Conservation (phyloP, 2,329 filamentous ascomycete species). For the Pseudogymnoascus sp. region DNA sequence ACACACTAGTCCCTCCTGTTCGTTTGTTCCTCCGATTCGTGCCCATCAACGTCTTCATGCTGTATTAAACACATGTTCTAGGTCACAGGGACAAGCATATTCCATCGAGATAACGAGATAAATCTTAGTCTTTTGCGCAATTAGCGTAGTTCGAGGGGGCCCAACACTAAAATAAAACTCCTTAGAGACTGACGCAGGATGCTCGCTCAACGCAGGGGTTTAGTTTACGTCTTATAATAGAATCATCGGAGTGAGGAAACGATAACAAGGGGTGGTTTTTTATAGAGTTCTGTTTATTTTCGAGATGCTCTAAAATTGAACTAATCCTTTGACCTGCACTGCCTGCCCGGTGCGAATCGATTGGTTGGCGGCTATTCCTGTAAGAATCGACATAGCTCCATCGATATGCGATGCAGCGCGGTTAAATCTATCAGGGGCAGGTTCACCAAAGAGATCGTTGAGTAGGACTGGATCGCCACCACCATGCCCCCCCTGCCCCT, state of each 20-base stretch:
- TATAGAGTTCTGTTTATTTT: neutral
- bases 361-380: conserved; percentile 50
- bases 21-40: neutral
- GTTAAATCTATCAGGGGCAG: conserved; percentile 42
- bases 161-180: too few relatives aligned
- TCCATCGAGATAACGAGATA: neutral
- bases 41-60: neutral
- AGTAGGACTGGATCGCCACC: conserved; percentile 50
- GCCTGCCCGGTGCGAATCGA: conserved; percentile 49
- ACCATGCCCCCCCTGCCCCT: conserved; percentile 48
- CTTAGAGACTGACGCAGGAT: too few relatives aligned
- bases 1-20: neutral
- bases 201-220: neutral
- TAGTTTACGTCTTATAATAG: too few relatives aligned
- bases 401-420: conserved; percentile 51
- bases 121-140: neutral
- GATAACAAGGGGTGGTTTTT: neutral
- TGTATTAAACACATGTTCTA: neutral
- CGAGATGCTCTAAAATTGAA: conserved; percentile 9
- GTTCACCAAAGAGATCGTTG: conserved; percentile 48
- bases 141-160: neutral
- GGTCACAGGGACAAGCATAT: neutral
- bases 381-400: conserved; percentile 50
- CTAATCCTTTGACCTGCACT: conserved; percentile 41
- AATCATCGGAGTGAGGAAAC: neutral